Evolutionary conservation across 192 early-diverging fungal genomes (phyloP), one percentile per base, ranked within the genome.

Genomic region (Fimicolochytrium jonesii): DNA sequence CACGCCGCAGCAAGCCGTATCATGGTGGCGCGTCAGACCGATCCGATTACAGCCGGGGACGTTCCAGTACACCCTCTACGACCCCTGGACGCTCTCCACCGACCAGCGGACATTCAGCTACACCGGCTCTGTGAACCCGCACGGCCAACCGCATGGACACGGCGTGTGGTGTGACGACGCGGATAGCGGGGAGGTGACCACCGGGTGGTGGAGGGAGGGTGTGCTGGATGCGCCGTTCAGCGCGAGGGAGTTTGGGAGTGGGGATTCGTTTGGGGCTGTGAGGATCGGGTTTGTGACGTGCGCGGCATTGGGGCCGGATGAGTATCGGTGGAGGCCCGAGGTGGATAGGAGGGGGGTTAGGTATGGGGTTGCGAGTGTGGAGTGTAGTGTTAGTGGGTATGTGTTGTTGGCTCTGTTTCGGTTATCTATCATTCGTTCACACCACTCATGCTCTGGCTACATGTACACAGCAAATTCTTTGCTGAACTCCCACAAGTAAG

Each of bases 151-250:
- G 13, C 48, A 49, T 49, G 48, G 48, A 15, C 26, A 49, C 25
- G 48, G 48, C 17, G 26, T 49, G 48, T 49, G 48, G 48, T 49
- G 48, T 49, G 48, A 49, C 26, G 48, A 49, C 48, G 48, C 48
- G 13, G 48, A 49, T 25, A 49, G 18, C 48, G 48, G 48, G 26
- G 48, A 49, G 23, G 25, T 49, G 13, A 49, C 48, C 0, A 25
- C 11, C 23, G 48, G 48, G 48, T 20, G 17, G n/a, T 49, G 48
- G 48, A 25, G 26, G n/a, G 48, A 49, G 17, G 48, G 48, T 13
- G 13, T 17, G 18, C 48, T 25, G 18, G 48, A 20, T 13, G n/a
- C 48, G 2, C 48, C 48, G n/a, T 49, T 49, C 25, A 49, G 26
- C 17, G 48, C 48, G 11, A 15, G 48, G 26, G 48, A 49, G 2